Base-by-base conservation (phyloP, 2,329 filamentous ascomycete species). In the Septoria linicola region DNA sequence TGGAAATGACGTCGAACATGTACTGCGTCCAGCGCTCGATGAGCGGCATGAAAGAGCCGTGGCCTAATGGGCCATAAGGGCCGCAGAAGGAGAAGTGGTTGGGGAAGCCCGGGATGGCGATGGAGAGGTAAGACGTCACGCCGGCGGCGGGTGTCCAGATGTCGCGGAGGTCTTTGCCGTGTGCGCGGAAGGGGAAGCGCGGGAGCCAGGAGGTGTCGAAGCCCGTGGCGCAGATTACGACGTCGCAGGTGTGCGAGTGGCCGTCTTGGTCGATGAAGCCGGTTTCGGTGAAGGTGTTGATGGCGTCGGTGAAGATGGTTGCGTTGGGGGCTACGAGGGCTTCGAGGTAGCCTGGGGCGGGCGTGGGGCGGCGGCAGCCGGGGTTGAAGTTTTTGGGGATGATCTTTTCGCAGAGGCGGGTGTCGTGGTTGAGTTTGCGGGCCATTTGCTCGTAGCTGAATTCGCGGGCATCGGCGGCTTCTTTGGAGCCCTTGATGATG, bases 401-500 rank as follows among this genome's bases (percentile, higher is more conserved):
- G 46, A 78, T 70, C 34, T 70, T 70, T 10, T 75, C 68, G 23
- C 66, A 60, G 11, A 78, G 64, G 1, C 64, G 63, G 2, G 66
- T 58, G 43, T 76, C 64, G 39, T 70, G 54, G 31, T 70, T 64
- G 19, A 76, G 61, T 36, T 72, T 72, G 14, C 60, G 61, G 10
- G 61, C 63, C 73, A 76, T 76, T 44, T 73, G 68, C 3, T 64
- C 57, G 45, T 66, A 64, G 23, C 66, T 61, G 51, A 67, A 72
- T n/a, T 71, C 68, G 6, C 69, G 66, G 8, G 75, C 75, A 20
- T 68, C 63, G 44, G 65, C 63, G 1, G 75, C 73, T 65, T 76
- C 74, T 43, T 69, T 50, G 5, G 70, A 73, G n/a, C 73, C 74
- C 59, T 76, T 78, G 56, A 76, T 66, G 59, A 79, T 78, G 63